A percentile compares a stretch with the other conserved stretches of the same genome.
phyloP scores from a whole-genome alignment of 2,329 filamentous ascomycete genomes.

The Paracoccidioides lutzii region DNA sequence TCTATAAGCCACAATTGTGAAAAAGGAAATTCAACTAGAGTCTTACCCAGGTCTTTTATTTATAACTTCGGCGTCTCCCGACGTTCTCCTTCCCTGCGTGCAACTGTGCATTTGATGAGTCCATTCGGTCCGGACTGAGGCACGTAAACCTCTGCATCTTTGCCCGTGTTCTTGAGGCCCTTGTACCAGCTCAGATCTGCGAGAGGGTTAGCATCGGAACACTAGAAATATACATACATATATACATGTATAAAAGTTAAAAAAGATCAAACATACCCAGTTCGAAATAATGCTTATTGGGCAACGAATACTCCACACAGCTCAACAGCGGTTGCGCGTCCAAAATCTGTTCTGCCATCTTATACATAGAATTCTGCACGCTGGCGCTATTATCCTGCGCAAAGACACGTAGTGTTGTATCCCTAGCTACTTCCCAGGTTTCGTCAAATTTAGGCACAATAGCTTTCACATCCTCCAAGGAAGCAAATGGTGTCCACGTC shows the following conservation, averaged over 20 bases:
- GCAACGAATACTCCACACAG: slow-evolving; percentile 67
- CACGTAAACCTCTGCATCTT: slow-evolving; percentile 88
- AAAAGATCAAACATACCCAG: slow-evolving; percentile 40
- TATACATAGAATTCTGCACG: slow-evolving; percentile 97
- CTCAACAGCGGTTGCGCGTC: slow-evolving; percentile 58
- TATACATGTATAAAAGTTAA: background rate
- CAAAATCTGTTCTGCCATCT: slow-evolving; percentile 86
- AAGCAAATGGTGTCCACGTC: slow-evolving; percentile 65
- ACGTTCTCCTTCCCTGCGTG: slow-evolving; percentile 17
- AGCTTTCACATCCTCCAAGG: slow-evolving; percentile 53
- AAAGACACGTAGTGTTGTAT: slow-evolving; percentile 83
- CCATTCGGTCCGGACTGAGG: slow-evolving; percentile 90
- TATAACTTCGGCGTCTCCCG: slow-evolving; percentile 6
- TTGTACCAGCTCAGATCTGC: slow-evolving; percentile 94
- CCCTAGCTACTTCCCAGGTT: slow-evolving; percentile 64
- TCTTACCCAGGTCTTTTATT: too few relatives aligned
- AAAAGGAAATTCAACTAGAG: too few relatives aligned
- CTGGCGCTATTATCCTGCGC: slow-evolving; percentile 82
- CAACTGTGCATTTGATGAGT: slow-evolving; percentile 84
- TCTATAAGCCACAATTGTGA: too few relatives aligned
- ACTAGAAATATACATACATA: slow-evolving; percentile 4
- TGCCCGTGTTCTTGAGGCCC: slow-evolving; percentile 83
- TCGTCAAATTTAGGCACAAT: slow-evolving; percentile 57
- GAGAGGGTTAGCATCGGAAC: background rate
- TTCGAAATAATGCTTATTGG: slow-evolving; percentile 99